Conservation (phyloP, 495 filamentous ascomycete species). For the Penicillium tannophilum region DNA sequence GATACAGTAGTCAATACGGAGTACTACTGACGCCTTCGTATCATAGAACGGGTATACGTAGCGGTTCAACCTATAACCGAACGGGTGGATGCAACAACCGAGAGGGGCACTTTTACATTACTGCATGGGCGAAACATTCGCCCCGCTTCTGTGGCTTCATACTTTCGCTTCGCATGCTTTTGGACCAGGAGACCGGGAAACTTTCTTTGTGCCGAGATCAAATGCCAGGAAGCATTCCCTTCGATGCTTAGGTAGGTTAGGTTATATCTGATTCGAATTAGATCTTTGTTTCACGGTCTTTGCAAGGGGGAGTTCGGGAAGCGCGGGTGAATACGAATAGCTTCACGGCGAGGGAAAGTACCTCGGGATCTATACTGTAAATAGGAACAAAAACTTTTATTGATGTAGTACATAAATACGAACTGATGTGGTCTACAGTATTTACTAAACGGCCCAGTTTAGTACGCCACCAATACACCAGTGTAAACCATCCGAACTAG, state of each 20-base stretch:
- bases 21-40: neutral
- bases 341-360: neutral
- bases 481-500: neutral
- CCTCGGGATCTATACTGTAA: no score
- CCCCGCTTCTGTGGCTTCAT: neutral
- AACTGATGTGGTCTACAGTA: neutral
- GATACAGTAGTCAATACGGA: neutral
- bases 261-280: neutral
- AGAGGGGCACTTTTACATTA: conserved; percentile 6
- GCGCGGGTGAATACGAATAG: neutral
- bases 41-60: neutral
- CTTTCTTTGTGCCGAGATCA: neutral
- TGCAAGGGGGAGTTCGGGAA: no score
- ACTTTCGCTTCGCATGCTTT: neutral
- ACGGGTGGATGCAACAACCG: neutral
- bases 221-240: neutral
- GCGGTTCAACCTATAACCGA: neutral
- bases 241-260: neutral
- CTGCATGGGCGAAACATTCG: neutral
- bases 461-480: neutral
- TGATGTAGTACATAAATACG: neutral
- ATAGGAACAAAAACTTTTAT: no score
- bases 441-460: neutral
- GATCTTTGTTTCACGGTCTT: neutral
- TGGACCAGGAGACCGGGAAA: neutral